These are phyloP conservation scores for Astrothelium subdiscretum DNA, from an alignment of 495 filamentous ascomycete species.

Conservation along the genomic window DNA sequence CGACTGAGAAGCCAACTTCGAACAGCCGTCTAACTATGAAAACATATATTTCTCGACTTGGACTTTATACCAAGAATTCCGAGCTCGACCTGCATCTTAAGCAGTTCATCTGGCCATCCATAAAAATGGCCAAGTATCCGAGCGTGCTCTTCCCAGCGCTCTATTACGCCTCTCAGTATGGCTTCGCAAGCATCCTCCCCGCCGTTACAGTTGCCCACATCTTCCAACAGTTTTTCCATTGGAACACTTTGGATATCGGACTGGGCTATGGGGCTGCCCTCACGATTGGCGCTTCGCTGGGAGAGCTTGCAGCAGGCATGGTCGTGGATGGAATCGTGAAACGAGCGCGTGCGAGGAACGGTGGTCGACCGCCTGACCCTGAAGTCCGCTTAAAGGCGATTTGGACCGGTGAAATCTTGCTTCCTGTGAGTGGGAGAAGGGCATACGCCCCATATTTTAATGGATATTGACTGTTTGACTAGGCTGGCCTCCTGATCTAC, in stretches of 20 bases:
- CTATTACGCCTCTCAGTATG: constrained; percentile 12
- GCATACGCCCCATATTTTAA: not conserved
- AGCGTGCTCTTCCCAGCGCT: constrained; percentile 10
- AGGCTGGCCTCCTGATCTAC: not conserved
- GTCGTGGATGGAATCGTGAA: constrained; percentile 11
- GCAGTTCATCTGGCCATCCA: constrained; percentile 4
- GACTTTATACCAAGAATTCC: constrained; percentile 7
- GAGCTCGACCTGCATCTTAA: constrained; percentile 2
- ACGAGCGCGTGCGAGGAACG: constrained; percentile 4
- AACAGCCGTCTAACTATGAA: not conserved
- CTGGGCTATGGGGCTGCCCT: constrained; percentile 10
- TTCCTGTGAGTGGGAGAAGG: not conserved
- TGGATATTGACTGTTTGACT: not conserved
- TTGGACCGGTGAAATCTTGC: constrained; percentile 10
- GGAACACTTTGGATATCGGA: constrained; percentile 11
- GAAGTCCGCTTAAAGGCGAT: constrained; percentile 10
- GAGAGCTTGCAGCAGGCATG: constrained; percentile 7
- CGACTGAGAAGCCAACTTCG: not conserved
- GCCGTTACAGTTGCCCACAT: constrained; percentile 10
- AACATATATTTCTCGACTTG: not conserved
- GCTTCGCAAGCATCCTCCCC: constrained; percentile 9
- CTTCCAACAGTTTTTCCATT: constrained; percentile 11
- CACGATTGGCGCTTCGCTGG: constrained; percentile 7
- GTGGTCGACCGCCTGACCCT: constrained; percentile 8
- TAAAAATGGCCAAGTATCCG: constrained; percentile 8